phyloP scores from a whole-genome alignment of 2,329 filamentous ascomycete genomes.

The Bipolaris oryzae region DNA sequence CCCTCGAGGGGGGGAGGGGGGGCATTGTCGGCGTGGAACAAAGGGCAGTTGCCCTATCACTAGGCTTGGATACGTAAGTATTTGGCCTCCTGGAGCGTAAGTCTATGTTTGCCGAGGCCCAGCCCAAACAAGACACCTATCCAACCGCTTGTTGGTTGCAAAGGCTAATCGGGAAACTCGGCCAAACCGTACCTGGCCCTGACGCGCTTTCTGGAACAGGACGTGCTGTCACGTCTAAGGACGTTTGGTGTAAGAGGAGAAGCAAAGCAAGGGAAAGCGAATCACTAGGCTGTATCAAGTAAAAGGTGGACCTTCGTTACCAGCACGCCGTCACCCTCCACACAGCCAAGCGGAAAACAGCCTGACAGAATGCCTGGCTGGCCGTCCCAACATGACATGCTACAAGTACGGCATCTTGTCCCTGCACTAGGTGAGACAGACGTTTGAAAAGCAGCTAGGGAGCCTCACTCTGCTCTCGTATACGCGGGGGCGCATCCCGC shows the following conservation, averaged over 20 bases:
- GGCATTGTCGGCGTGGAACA: not conserved
- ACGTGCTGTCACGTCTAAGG: slow-evolving; percentile 5
- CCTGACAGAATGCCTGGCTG: slow-evolving; percentile 30
- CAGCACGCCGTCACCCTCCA: slow-evolving; percentile 11
- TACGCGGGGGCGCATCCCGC: not conserved
- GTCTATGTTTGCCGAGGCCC: slow-evolving; percentile 18
- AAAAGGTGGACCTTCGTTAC: slow-evolving; percentile 8
- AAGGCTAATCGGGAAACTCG: slow-evolving; percentile 11
- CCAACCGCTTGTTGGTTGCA: slow-evolving; percentile 3
- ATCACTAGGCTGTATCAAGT: slow-evolving; percentile 5
- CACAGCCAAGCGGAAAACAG: slow-evolving; percentile 30
- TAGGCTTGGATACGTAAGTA: not conserved
- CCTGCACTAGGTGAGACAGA: slow-evolving; percentile 19
- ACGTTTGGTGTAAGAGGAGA: slow-evolving; percentile 4
- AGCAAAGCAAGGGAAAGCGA: slow-evolving; percentile 8
- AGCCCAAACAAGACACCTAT: slow-evolving; percentile 4
- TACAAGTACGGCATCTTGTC: slow-evolving; percentile 20
- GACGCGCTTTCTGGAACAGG: slow-evolving; percentile 6
- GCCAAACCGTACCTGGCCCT: slow-evolving; percentile 5
- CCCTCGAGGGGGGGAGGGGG: not conserved
- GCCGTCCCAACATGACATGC: slow-evolving; percentile 29
- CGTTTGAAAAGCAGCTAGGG: slow-evolving; percentile 15
- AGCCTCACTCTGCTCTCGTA: slow-evolving; percentile 23
- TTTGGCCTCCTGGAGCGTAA: slow-evolving; percentile 7
- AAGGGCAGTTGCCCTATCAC: slow-evolving; percentile 5